Evolutionary conservation across 352 stramenopile species (phyloP), one percentile per base, ranked within the genome.

Genomic region (Phytopythium oedochilum): DNA sequence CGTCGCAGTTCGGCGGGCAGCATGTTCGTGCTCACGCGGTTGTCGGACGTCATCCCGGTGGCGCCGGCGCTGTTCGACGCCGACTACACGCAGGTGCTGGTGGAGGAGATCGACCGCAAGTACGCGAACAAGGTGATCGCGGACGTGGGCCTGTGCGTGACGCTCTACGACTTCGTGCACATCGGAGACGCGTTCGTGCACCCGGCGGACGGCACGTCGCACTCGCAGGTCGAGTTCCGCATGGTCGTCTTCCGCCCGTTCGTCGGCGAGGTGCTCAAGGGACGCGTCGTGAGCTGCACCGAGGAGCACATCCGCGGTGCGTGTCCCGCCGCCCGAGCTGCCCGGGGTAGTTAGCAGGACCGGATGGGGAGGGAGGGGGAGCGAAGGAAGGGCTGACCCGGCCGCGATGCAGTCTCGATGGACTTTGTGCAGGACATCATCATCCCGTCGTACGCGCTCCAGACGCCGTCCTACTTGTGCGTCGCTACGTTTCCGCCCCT

Each of bases 341-440:
- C n/a, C n/a, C n/a, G n/a, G n/a, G n/a, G n/a, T n/a, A n/a, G n/a
- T n/a, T n/a, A n/a, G n/a, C n/a, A n/a, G n/a, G n/a, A n/a, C n/a
- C n/a, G n/a, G n/a, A n/a, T n/a, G n/a, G n/a, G n/a, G n/a, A n/a
- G n/a, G n/a, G n/a, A n/a, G n/a, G n/a, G n/a, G n/a, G n/a, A n/a
- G n/a, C n/a, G n/a, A n/a, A n/a, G n/a, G n/a, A n/a, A n/a, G n/a
- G n/a, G n/a, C n/a, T n/a, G n/a, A n/a, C n/a, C n/a, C n/a, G n/a
- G n/a, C n/a, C n/a, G n/a, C n/a, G n/a, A n/a, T n/a, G n/a, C 29
- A 86, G 79, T 94, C n/a, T 90, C 82, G 14, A 94, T 94, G 78
- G 84, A 94, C 59, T 94, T 94, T 70, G 78, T 94, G 54, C 84
- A 94, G 70, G 84, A 94, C 62, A 94, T 94, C 48, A 90, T 92